phyloP scores from a whole-genome alignment of 192 early-diverging fungal species.

The Helicostylum pulchrum region DNA sequence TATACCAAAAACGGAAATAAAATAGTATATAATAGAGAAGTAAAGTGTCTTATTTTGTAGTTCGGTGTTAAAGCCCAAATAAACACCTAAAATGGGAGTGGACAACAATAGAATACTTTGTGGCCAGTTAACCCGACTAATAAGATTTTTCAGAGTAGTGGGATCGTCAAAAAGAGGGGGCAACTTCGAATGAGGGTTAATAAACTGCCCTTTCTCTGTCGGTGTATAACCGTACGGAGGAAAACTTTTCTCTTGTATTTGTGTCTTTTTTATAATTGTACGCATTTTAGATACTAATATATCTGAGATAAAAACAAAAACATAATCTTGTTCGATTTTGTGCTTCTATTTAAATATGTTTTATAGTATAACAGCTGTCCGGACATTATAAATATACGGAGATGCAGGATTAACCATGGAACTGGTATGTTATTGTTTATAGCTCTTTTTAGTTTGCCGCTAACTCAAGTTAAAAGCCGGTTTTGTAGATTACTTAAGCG shows the following conservation, averaged over 20 bases:
- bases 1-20: constrained; percentile 78
- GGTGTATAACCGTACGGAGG: constrained; percentile 2
- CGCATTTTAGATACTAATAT: no score
- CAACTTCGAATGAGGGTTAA: constrained; percentile 10
- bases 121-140: constrained; percentile 65
- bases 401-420: no score
- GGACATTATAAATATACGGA: no score
- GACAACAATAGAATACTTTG: constrained; percentile 56
- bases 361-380: no score
- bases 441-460: no score
- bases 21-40: constrained; percentile 70
- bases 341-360: no score
- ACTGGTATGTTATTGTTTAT: no score
- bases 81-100: constrained; percentile 77
- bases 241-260: background rate
- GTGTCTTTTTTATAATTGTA: no score
- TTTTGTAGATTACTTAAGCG: no score
- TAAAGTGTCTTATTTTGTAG: constrained; percentile 65
- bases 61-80: constrained; percentile 67
- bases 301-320: no score
- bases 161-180: constrained; percentile 39
- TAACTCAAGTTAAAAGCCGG: no score
- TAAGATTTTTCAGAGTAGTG: constrained; percentile 44
- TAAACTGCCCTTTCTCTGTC: constrained; percentile 24
- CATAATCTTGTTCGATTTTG: no score